These are phyloP conservation scores for Penicillium oxalicum DNA, from an alignment of 2,329 filamentous ascomycete genomes.

Conservation along the genomic window DNA sequence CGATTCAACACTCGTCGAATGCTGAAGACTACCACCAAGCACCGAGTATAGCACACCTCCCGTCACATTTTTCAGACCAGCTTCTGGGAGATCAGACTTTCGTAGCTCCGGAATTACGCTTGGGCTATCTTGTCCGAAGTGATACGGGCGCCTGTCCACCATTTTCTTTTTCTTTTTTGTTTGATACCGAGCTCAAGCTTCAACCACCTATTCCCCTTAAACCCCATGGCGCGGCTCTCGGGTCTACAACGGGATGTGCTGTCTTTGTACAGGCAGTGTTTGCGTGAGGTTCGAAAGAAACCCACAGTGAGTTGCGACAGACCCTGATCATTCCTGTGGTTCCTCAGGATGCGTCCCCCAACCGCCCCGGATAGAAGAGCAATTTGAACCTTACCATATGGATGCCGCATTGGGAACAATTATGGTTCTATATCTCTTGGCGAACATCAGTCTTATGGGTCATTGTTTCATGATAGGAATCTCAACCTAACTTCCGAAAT, in stretches of 20 bases:
- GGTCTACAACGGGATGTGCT: slow-evolving; percentile 89
- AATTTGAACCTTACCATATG: background rate
- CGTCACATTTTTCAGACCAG: no score
- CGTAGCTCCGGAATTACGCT: no score
- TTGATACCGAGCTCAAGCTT: background rate
- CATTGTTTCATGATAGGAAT: slow-evolving; percentile 26
- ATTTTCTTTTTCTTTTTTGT: no score
- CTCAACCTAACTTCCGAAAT: slow-evolving; percentile 36
- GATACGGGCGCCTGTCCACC: no score
- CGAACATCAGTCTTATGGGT: background rate
- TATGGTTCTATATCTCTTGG: no score
- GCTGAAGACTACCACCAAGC: no score
- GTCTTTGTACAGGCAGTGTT: slow-evolving; percentile 75
- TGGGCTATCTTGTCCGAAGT: no score
- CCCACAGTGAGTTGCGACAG: slow-evolving; percentile 52
- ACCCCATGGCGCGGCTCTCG: slow-evolving; percentile 52
- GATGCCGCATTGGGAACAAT: no score
- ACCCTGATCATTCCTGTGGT: background rate
- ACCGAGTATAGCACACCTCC: no score
- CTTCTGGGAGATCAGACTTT: no score
- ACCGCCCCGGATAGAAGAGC: background rate
- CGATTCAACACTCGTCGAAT: background rate
- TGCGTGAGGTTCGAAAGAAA: slow-evolving; percentile 76
- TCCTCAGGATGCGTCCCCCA: background rate
- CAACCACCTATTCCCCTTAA: slow-evolving; percentile 2